phyloP scores from a whole-genome alignment of 2,329 filamentous ascomycete genomes.

The Clonostachys rhizophaga region DNA sequence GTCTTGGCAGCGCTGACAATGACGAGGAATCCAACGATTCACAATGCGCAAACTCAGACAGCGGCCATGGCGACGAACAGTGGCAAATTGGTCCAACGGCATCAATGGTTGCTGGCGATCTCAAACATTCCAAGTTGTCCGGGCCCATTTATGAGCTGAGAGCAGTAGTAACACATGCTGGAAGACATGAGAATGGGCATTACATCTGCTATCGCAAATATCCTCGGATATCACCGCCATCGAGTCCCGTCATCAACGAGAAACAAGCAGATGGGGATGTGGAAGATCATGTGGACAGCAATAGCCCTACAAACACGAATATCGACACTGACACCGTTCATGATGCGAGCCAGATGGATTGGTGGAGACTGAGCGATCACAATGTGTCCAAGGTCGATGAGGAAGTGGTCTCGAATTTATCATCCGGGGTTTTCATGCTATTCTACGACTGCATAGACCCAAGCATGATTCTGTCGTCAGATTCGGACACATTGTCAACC shows the following conservation, averaged over 20 bases:
- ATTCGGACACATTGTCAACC: conserved; percentile 8
- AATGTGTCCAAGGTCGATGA: conserved; percentile 73
- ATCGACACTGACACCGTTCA: too few species aligned
- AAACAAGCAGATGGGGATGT: neutral
- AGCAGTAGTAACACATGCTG: conserved; percentile 84
- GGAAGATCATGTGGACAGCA: neutral
- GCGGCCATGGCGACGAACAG: conserved; percentile 42
- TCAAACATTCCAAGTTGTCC: conserved; percentile 41
- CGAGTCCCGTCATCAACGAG: conserved; percentile 5
- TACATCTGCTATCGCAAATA: conserved; percentile 88
- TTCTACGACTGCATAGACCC: conserved; percentile 80
- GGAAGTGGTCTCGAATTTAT: conserved; percentile 66
- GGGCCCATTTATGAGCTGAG: conserved; percentile 70
- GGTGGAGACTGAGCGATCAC: conserved; percentile 93
- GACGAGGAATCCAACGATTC: conserved; percentile 2
- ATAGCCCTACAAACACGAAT: too few species aligned
- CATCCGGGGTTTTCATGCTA: conserved; percentile 84
- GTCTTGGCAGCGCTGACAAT: conserved; percentile 55
- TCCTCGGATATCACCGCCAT: conserved; percentile 21
- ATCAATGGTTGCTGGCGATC: conserved; percentile 67
- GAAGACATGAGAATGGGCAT: conserved; percentile 90
- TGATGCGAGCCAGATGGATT: conserved; percentile 34
- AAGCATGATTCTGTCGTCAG: conserved; percentile 31
- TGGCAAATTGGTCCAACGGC: conserved; percentile 66
- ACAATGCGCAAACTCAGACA: conserved; percentile 8